A percentile compares a stretch with the other conserved stretches of the same genome.
phyloP scores from a whole-genome alignment of 208 protist genomes.

The Porcisia hertigi region DNA sequence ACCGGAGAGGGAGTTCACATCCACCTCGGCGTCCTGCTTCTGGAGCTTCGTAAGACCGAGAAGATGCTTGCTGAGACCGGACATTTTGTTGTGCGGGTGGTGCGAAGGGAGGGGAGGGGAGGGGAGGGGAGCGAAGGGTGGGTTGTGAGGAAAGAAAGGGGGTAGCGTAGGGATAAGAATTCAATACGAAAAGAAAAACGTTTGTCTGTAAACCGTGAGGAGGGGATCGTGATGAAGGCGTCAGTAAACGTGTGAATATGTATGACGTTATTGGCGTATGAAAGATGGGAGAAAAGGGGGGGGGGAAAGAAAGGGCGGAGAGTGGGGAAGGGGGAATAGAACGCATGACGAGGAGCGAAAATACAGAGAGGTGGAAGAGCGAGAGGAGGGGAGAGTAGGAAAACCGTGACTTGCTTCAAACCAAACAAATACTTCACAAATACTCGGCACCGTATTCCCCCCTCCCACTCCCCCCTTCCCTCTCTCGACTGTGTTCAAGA shows the following conservation, averaged over 20 bases:
- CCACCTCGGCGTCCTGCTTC: constrained; percentile 10
- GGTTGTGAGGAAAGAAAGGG: no score
- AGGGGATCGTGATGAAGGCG: neutral
- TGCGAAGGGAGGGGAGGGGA: neutral
- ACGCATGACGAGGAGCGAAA: neutral
- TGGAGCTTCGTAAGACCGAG: constrained; percentile 8
- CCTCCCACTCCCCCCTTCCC: no score
- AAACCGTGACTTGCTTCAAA: no score
- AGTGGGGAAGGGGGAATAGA: neutral
- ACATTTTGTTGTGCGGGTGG: constrained; percentile 3
- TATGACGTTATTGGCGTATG: neutral
- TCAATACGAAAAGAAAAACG: neutral
- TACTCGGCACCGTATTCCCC: no score
- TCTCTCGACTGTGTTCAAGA: no score
- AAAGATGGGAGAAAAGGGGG: neutral
- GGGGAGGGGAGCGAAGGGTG: neutral
- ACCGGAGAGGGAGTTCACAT: constrained; percentile 26
- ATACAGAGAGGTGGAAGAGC: no score
- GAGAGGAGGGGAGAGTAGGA: no score
- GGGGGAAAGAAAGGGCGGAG: no score
- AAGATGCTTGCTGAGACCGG: constrained; percentile 18
- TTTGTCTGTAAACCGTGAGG: neutral
- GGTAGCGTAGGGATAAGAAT: neutral
- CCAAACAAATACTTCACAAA: no score
- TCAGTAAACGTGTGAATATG: neutral